Conservation (phyloP, 306 rosid genomes). For the Gynostemma pentaphyllum region DNA sequence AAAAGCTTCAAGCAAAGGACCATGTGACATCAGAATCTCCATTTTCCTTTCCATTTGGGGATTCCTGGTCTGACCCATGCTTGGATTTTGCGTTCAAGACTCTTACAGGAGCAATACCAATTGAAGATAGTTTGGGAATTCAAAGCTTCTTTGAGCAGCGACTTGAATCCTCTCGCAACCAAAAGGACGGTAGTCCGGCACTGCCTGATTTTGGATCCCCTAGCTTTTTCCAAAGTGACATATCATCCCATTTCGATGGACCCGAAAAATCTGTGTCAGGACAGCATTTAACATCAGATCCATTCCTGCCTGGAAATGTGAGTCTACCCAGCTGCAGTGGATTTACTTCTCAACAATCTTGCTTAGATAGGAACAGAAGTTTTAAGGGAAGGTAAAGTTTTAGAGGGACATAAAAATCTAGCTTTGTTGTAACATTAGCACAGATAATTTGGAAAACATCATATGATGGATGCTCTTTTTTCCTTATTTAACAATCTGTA, state of each 20-base stretch:
- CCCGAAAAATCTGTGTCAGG: slow-evolving; percentile 39
- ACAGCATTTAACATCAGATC: slow-evolving; percentile 18
- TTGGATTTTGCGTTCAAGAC: slow-evolving; percentile 71
- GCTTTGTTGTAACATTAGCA: slow-evolving; percentile 4
- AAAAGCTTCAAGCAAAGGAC: slow-evolving; percentile 22
- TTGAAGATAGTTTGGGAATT: slow-evolving; percentile 42
- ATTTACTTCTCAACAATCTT: slow-evolving; percentile 32
- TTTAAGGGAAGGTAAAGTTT: slow-evolving; percentile 40
- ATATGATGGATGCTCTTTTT: neutral
- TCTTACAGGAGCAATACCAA: slow-evolving; percentile 77
- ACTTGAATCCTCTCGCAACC: slow-evolving; percentile 27
- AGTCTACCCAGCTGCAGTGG: slow-evolving; percentile 30
- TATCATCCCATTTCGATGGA: slow-evolving; percentile 37
- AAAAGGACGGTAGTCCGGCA: slow-evolving; percentile 20
- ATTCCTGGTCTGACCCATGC: slow-evolving; percentile 84
- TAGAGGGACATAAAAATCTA: slow-evolving; percentile 12
- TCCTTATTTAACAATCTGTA: slow-evolving; percentile 2
- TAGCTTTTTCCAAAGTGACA: slow-evolving; percentile 38
- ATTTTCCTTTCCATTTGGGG: slow-evolving; percentile 47
- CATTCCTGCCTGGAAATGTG: slow-evolving; percentile 28
- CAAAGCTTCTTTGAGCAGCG: slow-evolving; percentile 44
- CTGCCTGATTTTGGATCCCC: slow-evolving; percentile 57
- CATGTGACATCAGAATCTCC: slow-evolving; percentile 30
- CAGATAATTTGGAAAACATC: slow-evolving; percentile 5
- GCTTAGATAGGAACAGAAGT: slow-evolving; percentile 36